Conservation (phyloP, 2,329 filamentous ascomycete genomes). For the Calycina herbarum region DNA sequence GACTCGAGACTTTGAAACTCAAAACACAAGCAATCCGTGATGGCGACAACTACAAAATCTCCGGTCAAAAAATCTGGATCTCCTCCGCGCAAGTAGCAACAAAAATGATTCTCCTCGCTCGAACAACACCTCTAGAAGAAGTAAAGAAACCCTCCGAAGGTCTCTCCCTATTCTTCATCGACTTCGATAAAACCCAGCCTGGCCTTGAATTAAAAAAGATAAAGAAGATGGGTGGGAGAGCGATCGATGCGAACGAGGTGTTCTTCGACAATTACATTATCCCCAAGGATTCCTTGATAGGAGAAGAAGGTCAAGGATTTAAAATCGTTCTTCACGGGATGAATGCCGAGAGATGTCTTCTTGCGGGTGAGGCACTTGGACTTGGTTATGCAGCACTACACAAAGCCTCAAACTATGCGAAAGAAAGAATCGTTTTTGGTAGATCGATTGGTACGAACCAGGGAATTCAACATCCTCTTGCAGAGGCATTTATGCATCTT, state of each 20-base stretch:
- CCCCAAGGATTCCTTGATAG: conserved; percentile 64
- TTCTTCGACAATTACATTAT: conserved; percentile 81
- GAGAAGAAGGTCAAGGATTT: conserved; percentile 74
- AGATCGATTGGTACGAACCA: conserved; percentile 53
- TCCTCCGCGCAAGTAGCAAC: conserved; percentile 78
- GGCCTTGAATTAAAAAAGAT: conserved; percentile 62
- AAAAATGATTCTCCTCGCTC: conserved; percentile 80
- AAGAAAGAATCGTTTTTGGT: conserved; percentile 65
- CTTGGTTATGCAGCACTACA: conserved; percentile 71
- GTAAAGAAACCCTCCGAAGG: conserved; percentile 71
- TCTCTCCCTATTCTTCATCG: conserved; percentile 78
- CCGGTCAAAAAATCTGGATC: conserved; percentile 88
- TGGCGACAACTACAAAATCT: conserved; percentile 63
- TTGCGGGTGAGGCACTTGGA: conserved; percentile 78
- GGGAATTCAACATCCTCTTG: conserved; percentile 64
- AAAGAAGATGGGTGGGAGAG: conserved; percentile 81
- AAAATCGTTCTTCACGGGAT: conserved; percentile 76
- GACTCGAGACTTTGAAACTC: conserved; percentile 74
- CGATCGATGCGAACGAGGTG: conserved; percentile 82
- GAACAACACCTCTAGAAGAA: conserved; percentile 69
- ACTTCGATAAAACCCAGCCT: conserved; percentile 61
- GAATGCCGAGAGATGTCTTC: conserved; percentile 74
- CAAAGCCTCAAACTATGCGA: conserved; percentile 64
- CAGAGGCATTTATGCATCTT: conserved; percentile 53
- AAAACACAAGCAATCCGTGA: conserved; percentile 63